Evolutionary conservation across 1,284 basidiomycete genomes (phyloP).

Genomic region (Mixia osmundae): DNA sequence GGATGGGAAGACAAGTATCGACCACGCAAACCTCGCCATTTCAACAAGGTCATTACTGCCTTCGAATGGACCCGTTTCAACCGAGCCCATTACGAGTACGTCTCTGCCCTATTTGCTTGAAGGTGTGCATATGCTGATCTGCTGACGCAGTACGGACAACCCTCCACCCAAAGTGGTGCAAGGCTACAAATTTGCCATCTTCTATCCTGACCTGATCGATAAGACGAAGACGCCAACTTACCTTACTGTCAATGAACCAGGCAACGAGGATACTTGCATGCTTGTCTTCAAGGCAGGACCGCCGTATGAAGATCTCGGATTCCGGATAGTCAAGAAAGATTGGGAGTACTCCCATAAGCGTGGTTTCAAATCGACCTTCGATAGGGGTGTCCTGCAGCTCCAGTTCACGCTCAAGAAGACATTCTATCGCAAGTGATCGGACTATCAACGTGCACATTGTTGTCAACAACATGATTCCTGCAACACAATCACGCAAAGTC

Average conservation of each 20-base stretch:
- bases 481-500: too few relatives aligned
- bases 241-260: slow-evolving; percentile 69
- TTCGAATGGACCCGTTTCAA: slow-evolving; percentile 99
- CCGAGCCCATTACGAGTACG: slow-evolving; percentile 91
- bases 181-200: slow-evolving; percentile 59
- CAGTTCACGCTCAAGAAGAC: slow-evolving; percentile 19
- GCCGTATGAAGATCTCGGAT: slow-evolving; percentile 96
- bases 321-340: slow-evolving; percentile 86
- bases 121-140: slow-evolving; percentile 3
- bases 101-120: slow-evolving; percentile 14
- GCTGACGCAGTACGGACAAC: slow-evolving; percentile 49
- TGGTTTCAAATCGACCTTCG: slow-evolving; percentile 32
- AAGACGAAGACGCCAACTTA: slow-evolving; percentile 89
- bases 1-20: slow-evolving; percentile 98
- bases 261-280: slow-evolving; percentile 81
- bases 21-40: slow-evolving; percentile 93
- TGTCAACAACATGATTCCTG: too few relatives aligned
- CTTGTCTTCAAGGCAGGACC: slow-evolving; percentile 88
- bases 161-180: slow-evolving; percentile 94
- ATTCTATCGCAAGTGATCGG: slow-evolving; percentile 8
- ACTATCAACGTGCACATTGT: too few relatives aligned
- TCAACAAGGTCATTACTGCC: slow-evolving; percentile 99
- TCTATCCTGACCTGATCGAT: slow-evolving; percentile 69
- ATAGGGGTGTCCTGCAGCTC: slow-evolving; percentile 30
- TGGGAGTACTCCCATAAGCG: slow-evolving; percentile 94